Evolutionary conservation across 805 yeast genomes (phyloP).

Genomic region (Blastobotrys mokoenaii): DNA sequence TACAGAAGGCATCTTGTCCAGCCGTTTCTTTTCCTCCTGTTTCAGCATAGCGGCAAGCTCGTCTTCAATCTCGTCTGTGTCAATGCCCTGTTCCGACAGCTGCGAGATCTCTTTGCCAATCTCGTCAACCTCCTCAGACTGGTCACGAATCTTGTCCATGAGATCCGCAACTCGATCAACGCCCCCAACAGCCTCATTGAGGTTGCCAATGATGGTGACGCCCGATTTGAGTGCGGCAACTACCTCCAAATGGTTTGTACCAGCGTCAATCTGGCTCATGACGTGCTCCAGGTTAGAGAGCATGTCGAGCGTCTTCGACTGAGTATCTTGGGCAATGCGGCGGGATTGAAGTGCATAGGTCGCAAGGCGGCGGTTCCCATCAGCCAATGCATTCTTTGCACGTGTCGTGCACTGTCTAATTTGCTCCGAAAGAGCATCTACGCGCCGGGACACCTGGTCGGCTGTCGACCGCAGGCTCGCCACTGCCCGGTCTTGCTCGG

Average conservation of each 20-base stretch:
- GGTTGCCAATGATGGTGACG: slow-evolving; percentile 28
- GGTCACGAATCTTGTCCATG: slow-evolving; percentile 34
- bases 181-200: slow-evolving; percentile 37
- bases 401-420: slow-evolving; percentile 8
- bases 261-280: slow-evolving; percentile 35
- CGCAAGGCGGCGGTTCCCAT: slow-evolving; percentile 25
- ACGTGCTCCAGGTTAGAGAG: slow-evolving; percentile 33
- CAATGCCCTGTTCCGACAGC: slow-evolving; percentile 24
- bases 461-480: slow-evolving; percentile 18
- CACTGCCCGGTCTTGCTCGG: slow-evolving; percentile 19
- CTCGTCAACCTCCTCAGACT: slow-evolving; percentile 31
- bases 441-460: slow-evolving; percentile 16
- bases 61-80: slow-evolving; percentile 31
- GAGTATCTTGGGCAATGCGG: slow-evolving; percentile 30
- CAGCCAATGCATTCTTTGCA: slow-evolving; percentile 19
- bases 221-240: slow-evolving; percentile 33
- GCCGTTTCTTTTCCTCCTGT: slow-evolving; percentile 17
- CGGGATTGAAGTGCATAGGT: slow-evolving; percentile 29
- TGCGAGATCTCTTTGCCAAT: slow-evolving; percentile 30
- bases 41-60: slow-evolving; percentile 33
- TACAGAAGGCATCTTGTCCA: slow-evolving; percentile 3
- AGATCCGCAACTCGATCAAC: slow-evolving; percentile 36
- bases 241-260: slow-evolving; percentile 34
- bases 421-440: slow-evolving; percentile 14
- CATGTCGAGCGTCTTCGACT: slow-evolving; percentile 27